Evolutionary conservation across 192 early-diverging fungal species (phyloP).

Genomic region (Coemansia biformis): DNA sequence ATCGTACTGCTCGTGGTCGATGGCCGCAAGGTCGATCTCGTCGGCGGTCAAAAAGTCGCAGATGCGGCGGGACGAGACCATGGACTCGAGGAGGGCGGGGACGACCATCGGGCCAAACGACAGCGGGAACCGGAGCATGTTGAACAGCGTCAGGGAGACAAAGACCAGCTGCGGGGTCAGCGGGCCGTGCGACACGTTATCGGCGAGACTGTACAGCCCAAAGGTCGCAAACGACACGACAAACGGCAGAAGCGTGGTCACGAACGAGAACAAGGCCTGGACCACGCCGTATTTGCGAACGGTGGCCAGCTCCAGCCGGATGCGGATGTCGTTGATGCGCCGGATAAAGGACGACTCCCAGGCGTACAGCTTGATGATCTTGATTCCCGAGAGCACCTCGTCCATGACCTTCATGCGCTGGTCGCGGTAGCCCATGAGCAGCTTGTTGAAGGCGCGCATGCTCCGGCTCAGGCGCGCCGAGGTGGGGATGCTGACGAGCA

Average conservation of each 20-base stretch:
- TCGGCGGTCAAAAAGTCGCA: constrained; percentile 30
- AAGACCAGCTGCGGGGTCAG: constrained; percentile 50
- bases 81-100: constrained; percentile 31
- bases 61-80: constrained; percentile 36
- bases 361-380: constrained; percentile 66
- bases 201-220: constrained; percentile 37
- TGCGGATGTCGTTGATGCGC: constrained; percentile 40
- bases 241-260: constrained; percentile 42
- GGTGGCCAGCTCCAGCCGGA: constrained; percentile 34
- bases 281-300: constrained; percentile 34
- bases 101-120: constrained; percentile 28
- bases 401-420: constrained; percentile 64
- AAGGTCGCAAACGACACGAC: constrained; percentile 47
- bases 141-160: constrained; percentile 48
- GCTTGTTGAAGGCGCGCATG: constrained; percentile 75
- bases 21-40: constrained; percentile 38
- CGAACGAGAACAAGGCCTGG: constrained; percentile 34
- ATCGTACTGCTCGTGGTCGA: constrained; percentile 34
- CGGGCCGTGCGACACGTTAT: constrained; percentile 37
- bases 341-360: constrained; percentile 58
- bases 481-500: constrained; percentile 81
- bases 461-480: constrained; percentile 66
- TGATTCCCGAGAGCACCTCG: constrained; percentile 60
- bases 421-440: constrained; percentile 70
- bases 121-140: constrained; percentile 47